Evolutionary conservation across 2,329 filamentous ascomycete genomes (phyloP).

Genomic region (Aspergillus felis): DNA sequence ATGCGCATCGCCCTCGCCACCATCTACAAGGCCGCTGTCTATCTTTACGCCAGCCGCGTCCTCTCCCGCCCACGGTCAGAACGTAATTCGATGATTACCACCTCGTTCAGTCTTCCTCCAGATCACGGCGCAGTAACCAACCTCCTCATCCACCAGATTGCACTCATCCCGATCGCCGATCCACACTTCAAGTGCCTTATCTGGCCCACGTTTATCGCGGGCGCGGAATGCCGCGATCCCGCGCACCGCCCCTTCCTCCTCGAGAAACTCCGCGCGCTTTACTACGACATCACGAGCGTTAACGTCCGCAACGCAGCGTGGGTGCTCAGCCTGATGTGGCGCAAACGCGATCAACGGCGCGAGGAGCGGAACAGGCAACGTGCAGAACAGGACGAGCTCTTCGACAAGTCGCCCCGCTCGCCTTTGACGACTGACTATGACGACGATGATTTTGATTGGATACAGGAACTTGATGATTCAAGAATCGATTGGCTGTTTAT

Average conservation of each 20-base stretch:
- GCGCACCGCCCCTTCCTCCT: constrained; percentile 32
- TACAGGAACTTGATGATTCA: constrained; percentile 38
- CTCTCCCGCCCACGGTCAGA: constrained; percentile 29
- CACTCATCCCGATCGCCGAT: constrained; percentile 31
- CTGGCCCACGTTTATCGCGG: constrained; percentile 44
- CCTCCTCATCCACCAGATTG: constrained; percentile 34
- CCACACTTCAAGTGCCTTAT: constrained; percentile 43
- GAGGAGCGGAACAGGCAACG: constrained; percentile 9
- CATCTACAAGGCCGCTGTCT: constrained; percentile 37
- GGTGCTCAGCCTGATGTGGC: constrained; percentile 40
- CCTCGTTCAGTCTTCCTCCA: constrained; percentile 22
- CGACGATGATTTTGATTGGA: constrained; percentile 37
- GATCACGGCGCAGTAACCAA: constrained; percentile 28
- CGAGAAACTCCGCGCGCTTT: constrained; percentile 30
- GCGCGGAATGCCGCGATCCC: constrained; percentile 34
- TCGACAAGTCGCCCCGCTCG: constrained; percentile 1
- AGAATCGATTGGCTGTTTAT: constrained; percentile 41
- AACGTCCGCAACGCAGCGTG: constrained; percentile 40
- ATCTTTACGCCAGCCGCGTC: constrained; percentile 38
- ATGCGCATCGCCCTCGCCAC: constrained; percentile 47
- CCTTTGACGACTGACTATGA: constrained; percentile 16
- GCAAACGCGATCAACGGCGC: constrained; percentile 33
- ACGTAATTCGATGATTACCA: constrained; percentile 16
- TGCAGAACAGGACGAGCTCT: constrained; percentile 1
- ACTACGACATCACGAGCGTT: constrained; percentile 33